These are phyloP conservation scores for Cordyceps tenuipes DNA, from an alignment of 2,329 filamentous ascomycete species.

Conservation along the genomic window DNA sequence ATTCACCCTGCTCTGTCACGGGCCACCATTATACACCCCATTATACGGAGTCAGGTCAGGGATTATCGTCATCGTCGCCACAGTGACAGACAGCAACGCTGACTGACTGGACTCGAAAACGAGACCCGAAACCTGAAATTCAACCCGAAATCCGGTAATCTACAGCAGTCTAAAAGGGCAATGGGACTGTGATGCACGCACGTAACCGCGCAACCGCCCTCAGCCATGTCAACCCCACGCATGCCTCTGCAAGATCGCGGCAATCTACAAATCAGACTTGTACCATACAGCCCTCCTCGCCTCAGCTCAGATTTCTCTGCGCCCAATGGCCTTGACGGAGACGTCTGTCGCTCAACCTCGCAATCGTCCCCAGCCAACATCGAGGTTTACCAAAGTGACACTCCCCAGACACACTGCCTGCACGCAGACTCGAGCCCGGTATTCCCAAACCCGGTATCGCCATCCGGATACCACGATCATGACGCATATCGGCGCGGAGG, in stretches of 20 bases:
- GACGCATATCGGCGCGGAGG: neutral
- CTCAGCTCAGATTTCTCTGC: slow-evolving; percentile 24
- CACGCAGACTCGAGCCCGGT: neutral
- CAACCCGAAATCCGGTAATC: neutral
- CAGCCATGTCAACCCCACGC: slow-evolving; percentile 10
- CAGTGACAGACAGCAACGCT: neutral
- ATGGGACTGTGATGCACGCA: neutral
- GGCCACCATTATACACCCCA: neutral
- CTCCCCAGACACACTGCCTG: slow-evolving; percentile 2
- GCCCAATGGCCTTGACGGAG: neutral
- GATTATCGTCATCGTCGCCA: neutral
- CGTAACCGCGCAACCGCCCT: slow-evolving; percentile 1
- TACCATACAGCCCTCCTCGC: slow-evolving; percentile 31
- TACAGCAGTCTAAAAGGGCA: neutral
- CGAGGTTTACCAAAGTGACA: slow-evolving; percentile 1
- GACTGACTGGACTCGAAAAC: neutral
- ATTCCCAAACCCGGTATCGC: neutral
- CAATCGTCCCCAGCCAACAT: neutral
- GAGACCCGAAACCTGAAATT: neutral
- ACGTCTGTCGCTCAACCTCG: neutral
- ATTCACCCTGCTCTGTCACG: neutral
- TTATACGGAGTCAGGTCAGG: no score
- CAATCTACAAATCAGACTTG: slow-evolving; percentile 27
- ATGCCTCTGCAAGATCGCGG: slow-evolving; percentile 1
- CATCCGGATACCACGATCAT: neutral